Evolutionary conservation across 768 basidiomycete genomes (phyloP).

Genomic region (Boletus coccyginus): DNA sequence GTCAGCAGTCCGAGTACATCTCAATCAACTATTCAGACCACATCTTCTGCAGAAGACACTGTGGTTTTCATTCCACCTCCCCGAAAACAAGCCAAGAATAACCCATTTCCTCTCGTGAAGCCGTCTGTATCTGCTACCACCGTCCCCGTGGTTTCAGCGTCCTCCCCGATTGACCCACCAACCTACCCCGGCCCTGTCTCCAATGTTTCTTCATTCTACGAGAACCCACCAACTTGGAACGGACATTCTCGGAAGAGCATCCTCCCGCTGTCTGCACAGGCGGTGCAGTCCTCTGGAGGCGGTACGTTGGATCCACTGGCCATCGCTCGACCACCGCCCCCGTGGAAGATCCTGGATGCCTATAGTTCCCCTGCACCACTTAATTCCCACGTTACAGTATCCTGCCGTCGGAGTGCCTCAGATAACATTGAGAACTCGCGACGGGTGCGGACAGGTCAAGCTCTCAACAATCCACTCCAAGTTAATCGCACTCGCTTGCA

Average conservation of each 20-base stretch:
- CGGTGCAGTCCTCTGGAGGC: constrained; percentile 12
- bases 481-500: constrained; percentile 26
- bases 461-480: constrained; percentile 8
- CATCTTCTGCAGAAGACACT: constrained; percentile 8
- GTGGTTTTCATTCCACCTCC: constrained; percentile 21
- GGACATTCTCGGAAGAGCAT: not conserved
- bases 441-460: not conserved
- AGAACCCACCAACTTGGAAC: not conserved
- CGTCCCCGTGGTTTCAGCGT: not conserved
- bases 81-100: constrained; percentile 1
- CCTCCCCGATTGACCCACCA: not conserved
- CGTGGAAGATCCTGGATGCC: constrained; percentile 20
- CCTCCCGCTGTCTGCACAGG: constrained; percentile 21
- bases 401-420: not conserved
- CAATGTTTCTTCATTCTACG: constrained; percentile 21
- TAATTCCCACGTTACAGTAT: not conserved
- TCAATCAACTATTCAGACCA: constrained; percentile 1
- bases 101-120: not conserved
- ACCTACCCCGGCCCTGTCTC: not conserved
- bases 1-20: not conserved
- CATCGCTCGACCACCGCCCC: constrained; percentile 25
- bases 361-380: not conserved
- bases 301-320: constrained; percentile 23
- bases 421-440: not conserved
- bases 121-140: not conserved